phyloP scores from a whole-genome alignment of 306 rosid species.

The Glycine soja region DNA sequence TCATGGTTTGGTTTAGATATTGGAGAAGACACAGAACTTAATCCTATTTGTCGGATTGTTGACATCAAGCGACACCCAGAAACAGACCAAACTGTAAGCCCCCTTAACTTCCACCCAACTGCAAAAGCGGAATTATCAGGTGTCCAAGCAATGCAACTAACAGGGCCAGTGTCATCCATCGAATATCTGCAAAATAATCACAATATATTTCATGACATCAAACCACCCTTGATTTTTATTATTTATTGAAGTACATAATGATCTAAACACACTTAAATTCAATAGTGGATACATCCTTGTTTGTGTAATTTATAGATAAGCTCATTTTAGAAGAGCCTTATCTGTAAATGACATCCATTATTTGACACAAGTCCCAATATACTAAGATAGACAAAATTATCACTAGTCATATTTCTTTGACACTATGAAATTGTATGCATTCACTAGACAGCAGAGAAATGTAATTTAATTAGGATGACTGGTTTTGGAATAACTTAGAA shows the following conservation, averaged over 20 bases:
- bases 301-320: background rate
- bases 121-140: conserved; percentile 98
- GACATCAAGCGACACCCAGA: conserved; percentile 99
- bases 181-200: conserved; percentile 77
- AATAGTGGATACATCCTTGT: background rate
- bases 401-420: conserved; percentile 14
- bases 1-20: conserved; percentile 79
- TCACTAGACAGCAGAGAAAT: conserved; percentile 18
- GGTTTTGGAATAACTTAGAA: conserved; percentile 14
- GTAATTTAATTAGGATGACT: conserved; percentile 35
- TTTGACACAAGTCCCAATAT: conserved; percentile 28
- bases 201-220: conserved; percentile 37
- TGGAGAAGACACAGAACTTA: conserved; percentile 92
- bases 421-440: conserved; percentile 20
- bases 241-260: background rate
- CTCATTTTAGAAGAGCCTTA: background rate
- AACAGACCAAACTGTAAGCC: conserved; percentile 96
- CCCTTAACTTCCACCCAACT: conserved; percentile 97
- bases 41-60: conserved; percentile 87
- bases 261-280: background rate
- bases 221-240: conserved; percentile 5
- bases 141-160: conserved; percentile 95
- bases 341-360: background rate
- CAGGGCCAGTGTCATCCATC: conserved; percentile 92
- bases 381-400: conserved; percentile 26